phyloP scores from a whole-genome alignment of 805 yeast genomes.

The Starmerella powellii region DNA sequence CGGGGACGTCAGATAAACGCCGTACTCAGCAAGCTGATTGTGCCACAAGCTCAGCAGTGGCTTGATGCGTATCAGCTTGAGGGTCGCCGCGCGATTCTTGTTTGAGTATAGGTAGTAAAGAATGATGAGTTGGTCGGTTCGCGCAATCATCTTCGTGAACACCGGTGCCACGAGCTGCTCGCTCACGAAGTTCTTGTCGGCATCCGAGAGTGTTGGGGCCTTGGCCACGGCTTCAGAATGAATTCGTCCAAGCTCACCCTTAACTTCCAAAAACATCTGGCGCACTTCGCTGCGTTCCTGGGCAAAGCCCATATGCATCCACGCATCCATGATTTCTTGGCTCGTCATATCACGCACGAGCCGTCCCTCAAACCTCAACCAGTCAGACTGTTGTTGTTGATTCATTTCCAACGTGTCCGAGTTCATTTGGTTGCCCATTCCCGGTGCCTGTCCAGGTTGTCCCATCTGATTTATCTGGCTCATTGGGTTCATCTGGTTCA shows the following conservation, averaged over 20 bases:
- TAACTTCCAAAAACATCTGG: constrained; percentile 55
- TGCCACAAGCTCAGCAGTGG: constrained; percentile 64
- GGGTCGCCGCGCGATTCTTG: constrained; percentile 62
- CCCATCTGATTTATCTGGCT: background rate
- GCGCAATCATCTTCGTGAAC: constrained; percentile 41
- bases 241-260: constrained; percentile 43
- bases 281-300: constrained; percentile 42
- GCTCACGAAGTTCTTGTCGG: constrained; percentile 49
- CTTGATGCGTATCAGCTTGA: constrained; percentile 64
- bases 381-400: background rate
- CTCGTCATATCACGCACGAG: constrained; percentile 13
- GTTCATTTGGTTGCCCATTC: too few species aligned
- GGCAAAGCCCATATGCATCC: constrained; percentile 45
- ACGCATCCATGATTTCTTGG: constrained; percentile 12
- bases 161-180: constrained; percentile 36
- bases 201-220: constrained; percentile 46
- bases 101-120: constrained; percentile 60
- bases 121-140: constrained; percentile 66
- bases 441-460: too few species aligned
- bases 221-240: constrained; percentile 42
- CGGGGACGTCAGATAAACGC: constrained; percentile 58
- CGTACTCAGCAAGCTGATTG: constrained; percentile 49
- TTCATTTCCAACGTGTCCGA: too few species aligned
- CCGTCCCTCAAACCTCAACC: constrained; percentile 4
- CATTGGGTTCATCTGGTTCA: background rate